Conservation (phyloP, 768 basidiomycete species). For the Calocybe cyanea region DNA sequence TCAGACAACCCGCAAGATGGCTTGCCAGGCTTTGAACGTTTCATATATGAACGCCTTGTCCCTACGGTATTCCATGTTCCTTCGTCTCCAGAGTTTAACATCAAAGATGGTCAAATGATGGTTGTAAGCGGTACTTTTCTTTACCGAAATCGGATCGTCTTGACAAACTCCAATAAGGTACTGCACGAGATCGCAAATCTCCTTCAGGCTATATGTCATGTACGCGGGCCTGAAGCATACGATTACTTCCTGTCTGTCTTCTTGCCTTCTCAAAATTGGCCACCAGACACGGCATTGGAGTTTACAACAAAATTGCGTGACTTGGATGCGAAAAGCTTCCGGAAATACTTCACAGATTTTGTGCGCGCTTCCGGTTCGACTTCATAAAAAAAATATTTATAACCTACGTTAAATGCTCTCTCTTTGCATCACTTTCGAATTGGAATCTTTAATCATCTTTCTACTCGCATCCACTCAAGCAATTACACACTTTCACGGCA, state of each 20-base stretch:
- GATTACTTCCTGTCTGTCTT: constrained; percentile 76
- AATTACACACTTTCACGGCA: constrained; percentile 5
- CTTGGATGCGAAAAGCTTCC: constrained; percentile 70
- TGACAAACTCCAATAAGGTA: constrained; percentile 46
- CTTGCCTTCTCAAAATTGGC: constrained; percentile 88
- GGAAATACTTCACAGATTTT: constrained; percentile 86
- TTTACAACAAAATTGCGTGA: constrained; percentile 74
- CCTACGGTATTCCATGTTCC: constrained; percentile 82
- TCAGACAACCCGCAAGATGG: constrained; percentile 35
- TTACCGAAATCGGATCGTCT: neutral
- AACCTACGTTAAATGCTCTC: constrained; percentile 8
- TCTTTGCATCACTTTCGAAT: constrained; percentile 12
- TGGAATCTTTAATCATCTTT: constrained; percentile 3
- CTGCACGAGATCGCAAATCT: constrained; percentile 86
- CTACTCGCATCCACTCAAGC: constrained; percentile 4
- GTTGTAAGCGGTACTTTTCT: constrained; percentile 53
- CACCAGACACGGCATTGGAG: constrained; percentile 64
- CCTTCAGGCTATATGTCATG: constrained; percentile 72
- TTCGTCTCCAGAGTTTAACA: constrained; percentile 74
- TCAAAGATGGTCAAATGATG: constrained; percentile 83
- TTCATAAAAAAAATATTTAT: constrained; percentile 39
- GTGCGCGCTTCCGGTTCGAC: constrained; percentile 66
- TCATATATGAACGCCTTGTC: constrained; percentile 84
- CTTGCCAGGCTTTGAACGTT: constrained; percentile 88
- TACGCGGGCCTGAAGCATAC: constrained; percentile 78